phyloP scores from a whole-genome alignment of 2,329 filamentous ascomycete genomes.

The Fusarium agapanthi region DNA sequence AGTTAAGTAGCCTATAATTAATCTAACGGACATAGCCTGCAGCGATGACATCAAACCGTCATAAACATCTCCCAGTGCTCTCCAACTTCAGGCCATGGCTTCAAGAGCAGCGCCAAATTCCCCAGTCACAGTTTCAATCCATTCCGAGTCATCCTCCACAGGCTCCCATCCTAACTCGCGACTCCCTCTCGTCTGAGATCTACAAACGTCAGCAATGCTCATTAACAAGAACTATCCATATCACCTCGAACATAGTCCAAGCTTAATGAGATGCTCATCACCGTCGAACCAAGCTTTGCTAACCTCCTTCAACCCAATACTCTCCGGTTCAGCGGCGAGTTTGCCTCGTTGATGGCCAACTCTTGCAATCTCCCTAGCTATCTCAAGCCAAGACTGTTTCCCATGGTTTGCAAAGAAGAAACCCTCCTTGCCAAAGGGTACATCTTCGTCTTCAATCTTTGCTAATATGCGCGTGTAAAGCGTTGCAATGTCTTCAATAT shows the following conservation, averaged over 20 bases:
- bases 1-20: not conserved
- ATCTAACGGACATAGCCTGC: not conserved
- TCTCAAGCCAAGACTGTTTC: not conserved
- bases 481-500: not conserved
- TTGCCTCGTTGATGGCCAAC: not conserved
- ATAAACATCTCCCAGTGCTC: no score
- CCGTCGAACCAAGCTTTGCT: not conserved
- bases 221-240: accelerated
- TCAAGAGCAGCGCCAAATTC: not conserved
- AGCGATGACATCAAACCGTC: not conserved
- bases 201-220: not conserved
- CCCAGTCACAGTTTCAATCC: not conserved
- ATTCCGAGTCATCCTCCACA: not conserved
- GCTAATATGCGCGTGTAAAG: not conserved
- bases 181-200: not conserved
- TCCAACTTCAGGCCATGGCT: not conserved
- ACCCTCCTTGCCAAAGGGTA: not conserved
- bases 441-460: not conserved
- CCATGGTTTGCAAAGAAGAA: conserved; percentile 6
- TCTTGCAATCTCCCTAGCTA: conserved; percentile 1
- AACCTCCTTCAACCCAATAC: not conserved
- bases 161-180: conserved; percentile 2
- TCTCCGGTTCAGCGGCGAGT: not conserved
- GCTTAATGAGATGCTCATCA: conserved; percentile 1
- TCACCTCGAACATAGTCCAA: conserved; percentile 2